Evolutionary conservation across 352 stramenopile genomes (phyloP).

Genomic region (Halophytophthora batemanensis): DNA sequence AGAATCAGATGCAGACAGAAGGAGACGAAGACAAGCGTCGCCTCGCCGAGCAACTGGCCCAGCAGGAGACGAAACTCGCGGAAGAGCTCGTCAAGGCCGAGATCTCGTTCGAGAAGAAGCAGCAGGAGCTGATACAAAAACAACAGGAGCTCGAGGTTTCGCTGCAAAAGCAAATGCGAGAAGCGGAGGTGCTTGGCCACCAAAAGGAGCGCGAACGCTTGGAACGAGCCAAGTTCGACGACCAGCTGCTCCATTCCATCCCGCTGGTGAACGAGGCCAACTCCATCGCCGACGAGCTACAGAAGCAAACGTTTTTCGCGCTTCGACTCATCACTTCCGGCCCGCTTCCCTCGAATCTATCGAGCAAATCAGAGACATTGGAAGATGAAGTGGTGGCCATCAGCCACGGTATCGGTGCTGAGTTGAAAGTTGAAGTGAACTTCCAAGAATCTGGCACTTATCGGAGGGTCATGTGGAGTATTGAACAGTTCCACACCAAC

Average conservation of each 20-base stretch:
- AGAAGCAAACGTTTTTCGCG: constrained; percentile 62
- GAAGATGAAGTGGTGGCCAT: constrained; percentile 62
- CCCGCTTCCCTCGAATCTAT: constrained; percentile 22
- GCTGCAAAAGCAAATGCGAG: constrained; percentile 77
- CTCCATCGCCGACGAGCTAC: constrained; percentile 78
- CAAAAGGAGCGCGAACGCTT: constrained; percentile 75
- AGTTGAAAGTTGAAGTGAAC: constrained; percentile 76
- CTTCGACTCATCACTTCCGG: constrained; percentile 63
- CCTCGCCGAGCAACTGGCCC: constrained; percentile 65
- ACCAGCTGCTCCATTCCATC: constrained; percentile 75
- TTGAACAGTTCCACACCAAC: constrained; percentile 76
- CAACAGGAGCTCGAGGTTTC: constrained; percentile 69
- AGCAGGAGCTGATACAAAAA: constrained; percentile 58
- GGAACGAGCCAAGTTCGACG: constrained; percentile 73
- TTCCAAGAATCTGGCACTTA: constrained; percentile 76
- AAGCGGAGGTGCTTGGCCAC: constrained; percentile 58
- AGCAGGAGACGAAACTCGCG: constrained; percentile 73
- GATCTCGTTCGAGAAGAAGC: constrained; percentile 74
- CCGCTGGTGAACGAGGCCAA: constrained; percentile 86
- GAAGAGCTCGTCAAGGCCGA: constrained; percentile 77
- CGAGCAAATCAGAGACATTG: constrained; percentile 20
- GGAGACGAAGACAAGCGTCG: constrained; percentile 72
- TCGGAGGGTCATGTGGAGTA: constrained; percentile 71
- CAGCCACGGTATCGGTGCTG: constrained; percentile 44
- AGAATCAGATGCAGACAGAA: constrained; percentile 70